Conservation (phyloP, 768 basidiomycete genomes). For the Podaxis sp. region DNA sequence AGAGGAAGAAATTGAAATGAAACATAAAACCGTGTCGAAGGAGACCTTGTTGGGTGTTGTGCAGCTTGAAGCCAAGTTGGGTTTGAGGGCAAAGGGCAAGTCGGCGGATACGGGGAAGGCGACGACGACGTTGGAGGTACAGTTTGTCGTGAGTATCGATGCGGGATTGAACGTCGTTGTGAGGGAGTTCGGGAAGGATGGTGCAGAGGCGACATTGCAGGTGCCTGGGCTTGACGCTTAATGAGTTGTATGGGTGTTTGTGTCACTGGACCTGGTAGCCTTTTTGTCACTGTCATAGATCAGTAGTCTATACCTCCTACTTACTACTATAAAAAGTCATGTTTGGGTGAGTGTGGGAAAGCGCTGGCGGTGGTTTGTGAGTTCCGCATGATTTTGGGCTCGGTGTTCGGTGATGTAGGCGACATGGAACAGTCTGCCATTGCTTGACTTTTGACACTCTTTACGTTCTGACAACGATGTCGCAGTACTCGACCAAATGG, state of each 20-base stretch:
- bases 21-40: slow-evolving; percentile 59
- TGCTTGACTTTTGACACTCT: neutral
- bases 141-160: slow-evolving; percentile 34
- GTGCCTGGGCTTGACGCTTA: slow-evolving; percentile 16
- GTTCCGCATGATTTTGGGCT: neutral
- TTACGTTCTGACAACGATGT: slow-evolving; percentile 16
- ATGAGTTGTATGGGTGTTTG: too few species aligned
- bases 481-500: slow-evolving; percentile 39
- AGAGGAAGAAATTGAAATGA: slow-evolving; percentile 60
- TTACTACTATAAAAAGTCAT: too few species aligned
- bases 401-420: too few species aligned
- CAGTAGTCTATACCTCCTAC: too few species aligned
- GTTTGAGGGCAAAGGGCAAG: slow-evolving; percentile 38
- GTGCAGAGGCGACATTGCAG: slow-evolving; percentile 16
- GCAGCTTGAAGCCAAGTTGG: slow-evolving; percentile 39
- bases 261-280: too few species aligned
- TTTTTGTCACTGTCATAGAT: too few species aligned
- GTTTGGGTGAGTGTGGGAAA: too few species aligned
- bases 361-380: too few species aligned
- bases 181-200: slow-evolving; percentile 34
- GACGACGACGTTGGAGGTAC: slow-evolving; percentile 50
- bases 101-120: slow-evolving; percentile 41
- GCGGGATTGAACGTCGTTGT: slow-evolving; percentile 38
- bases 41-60: slow-evolving; percentile 46
- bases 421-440: too few species aligned